A percentile compares a stretch with the other conserved stretches of the same genome.
Conservation (phyloP, 805 yeast genomes). For the Candida ficus region DNA sequence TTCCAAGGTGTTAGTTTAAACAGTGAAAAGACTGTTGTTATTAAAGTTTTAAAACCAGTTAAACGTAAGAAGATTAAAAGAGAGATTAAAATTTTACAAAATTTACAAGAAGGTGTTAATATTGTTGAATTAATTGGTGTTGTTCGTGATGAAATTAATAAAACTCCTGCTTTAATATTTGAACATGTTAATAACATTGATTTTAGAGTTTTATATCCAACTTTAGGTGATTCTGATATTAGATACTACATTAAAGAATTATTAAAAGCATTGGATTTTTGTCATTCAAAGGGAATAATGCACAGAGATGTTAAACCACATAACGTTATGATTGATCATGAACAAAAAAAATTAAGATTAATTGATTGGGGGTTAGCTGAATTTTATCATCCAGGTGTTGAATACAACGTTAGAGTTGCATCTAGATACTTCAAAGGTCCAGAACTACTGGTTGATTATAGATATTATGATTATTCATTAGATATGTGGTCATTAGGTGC, state of each 20-base stretch:
- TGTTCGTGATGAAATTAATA: conserved; percentile 80
- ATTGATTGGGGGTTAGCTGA: conserved; percentile 97
- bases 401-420: conserved; percentile 88
- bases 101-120: conserved; percentile 79
- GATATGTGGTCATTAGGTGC: conserved; percentile 93
- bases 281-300: conserved; percentile 92
- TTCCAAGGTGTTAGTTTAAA: conserved; percentile 73
- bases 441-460: conserved; percentile 75
- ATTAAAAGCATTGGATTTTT: conserved; percentile 76
- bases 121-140: conserved; percentile 71
- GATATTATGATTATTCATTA: conserved; percentile 81
- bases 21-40: conserved; percentile 64
- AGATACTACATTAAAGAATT: conserved; percentile 80
- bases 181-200: conserved; percentile 83
- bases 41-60: conserved; percentile 90
- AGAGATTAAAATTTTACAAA: conserved; percentile 82
- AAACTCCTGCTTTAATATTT: conserved; percentile 85
- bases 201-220: conserved; percentile 81
- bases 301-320: conserved; percentile 94
- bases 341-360: conserved; percentile 52
- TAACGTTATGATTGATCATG: conserved; percentile 88
- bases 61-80: conserved; percentile 89
- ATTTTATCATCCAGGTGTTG: conserved; percentile 84
- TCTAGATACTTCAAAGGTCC: conserved; percentile 92
- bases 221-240: conserved; percentile 68